Evolutionary conservation across 805 yeast genomes (phyloP).

Genomic region (Jamesozyma piceae): DNA sequence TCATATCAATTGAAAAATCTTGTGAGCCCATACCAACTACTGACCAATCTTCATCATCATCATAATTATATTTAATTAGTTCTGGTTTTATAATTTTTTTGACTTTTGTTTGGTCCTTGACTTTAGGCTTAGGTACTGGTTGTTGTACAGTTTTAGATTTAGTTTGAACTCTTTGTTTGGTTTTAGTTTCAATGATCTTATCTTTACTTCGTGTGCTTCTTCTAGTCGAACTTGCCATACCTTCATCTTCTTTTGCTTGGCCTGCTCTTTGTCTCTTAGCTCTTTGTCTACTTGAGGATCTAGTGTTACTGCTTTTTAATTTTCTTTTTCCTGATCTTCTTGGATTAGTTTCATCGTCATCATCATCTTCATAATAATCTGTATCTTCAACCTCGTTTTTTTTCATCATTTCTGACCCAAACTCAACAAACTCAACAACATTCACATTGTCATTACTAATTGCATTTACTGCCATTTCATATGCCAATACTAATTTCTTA

Average conservation of each 20-base stretch:
- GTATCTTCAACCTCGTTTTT: constrained; percentile 25
- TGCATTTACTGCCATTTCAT: constrained; percentile 40
- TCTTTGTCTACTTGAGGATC: constrained; percentile 15
- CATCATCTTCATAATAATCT: constrained; percentile 27
- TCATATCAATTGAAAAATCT: constrained; percentile 14
- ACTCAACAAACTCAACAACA: constrained; percentile 30
- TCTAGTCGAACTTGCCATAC: constrained; percentile 7
- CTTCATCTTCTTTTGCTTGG: constrained; percentile 25
- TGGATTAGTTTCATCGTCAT: constrained; percentile 24
- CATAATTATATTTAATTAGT: constrained; percentile 19
- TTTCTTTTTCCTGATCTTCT: constrained; percentile 11
- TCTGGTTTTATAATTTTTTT: constrained; percentile 5
- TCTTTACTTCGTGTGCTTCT: constrained; percentile 4
- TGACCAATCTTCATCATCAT: constrained; percentile 29
- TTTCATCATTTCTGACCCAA: constrained; percentile 15
- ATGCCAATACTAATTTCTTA: constrained; percentile 37
- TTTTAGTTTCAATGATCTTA: not conserved
- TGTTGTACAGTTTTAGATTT: not conserved
- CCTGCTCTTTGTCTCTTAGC: constrained; percentile 10
- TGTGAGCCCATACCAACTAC: constrained; percentile 29
- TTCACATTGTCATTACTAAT: constrained; percentile 25
- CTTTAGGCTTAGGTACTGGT: constrained; percentile 7
- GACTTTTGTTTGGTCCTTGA: constrained; percentile 6
- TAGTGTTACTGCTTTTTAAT: constrained; percentile 12
- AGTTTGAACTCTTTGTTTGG: not conserved